A percentile compares a stretch with the other conserved stretches of the same genome.
These are phyloP conservation scores for Picea sitchensis DNA, from an alignment of 75 land plant genomes.

Conservation along the genomic window DNA sequence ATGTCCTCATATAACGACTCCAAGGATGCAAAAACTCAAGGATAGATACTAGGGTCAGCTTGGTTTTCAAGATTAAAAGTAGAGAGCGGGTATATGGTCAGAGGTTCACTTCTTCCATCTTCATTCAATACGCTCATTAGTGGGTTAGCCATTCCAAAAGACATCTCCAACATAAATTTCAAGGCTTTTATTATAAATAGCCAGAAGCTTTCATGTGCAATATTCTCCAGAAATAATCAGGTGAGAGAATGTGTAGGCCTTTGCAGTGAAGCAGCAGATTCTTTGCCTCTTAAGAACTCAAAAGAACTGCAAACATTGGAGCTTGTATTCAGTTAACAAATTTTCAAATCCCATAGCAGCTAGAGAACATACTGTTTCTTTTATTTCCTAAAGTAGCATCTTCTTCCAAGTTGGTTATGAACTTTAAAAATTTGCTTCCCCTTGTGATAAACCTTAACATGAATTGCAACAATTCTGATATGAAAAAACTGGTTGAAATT, in stretches of 20 bases:
- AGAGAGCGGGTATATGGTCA: too few species aligned
- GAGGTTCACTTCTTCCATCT: background rate
- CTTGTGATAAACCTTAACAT: background rate
- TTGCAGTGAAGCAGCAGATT: background rate
- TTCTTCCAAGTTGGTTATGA: background rate
- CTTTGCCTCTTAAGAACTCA: background rate
- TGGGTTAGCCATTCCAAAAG: background rate
- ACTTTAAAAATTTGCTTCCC: background rate
- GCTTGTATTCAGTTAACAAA: background rate
- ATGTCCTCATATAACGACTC: slow-evolving; percentile 14
- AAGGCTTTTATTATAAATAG: background rate
- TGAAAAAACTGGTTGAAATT: background rate
- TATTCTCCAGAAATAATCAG: background rate
- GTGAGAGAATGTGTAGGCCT: background rate
- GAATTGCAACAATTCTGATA: slow-evolving; percentile 2
- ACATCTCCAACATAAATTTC: background rate
- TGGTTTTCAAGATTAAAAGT: background rate
- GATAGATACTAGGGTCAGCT: slow-evolving; percentile 6
- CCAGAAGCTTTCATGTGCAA: slow-evolving; percentile 5
- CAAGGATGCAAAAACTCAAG: slow-evolving; percentile 18
- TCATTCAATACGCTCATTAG: background rate
- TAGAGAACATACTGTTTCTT: background rate
- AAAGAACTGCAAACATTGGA: background rate
- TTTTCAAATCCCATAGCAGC: background rate
- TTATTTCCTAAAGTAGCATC: background rate